These are phyloP conservation scores for Penicillium verrucosum DNA, from an alignment of 2,329 filamentous ascomycete genomes.

Conservation along the genomic window DNA sequence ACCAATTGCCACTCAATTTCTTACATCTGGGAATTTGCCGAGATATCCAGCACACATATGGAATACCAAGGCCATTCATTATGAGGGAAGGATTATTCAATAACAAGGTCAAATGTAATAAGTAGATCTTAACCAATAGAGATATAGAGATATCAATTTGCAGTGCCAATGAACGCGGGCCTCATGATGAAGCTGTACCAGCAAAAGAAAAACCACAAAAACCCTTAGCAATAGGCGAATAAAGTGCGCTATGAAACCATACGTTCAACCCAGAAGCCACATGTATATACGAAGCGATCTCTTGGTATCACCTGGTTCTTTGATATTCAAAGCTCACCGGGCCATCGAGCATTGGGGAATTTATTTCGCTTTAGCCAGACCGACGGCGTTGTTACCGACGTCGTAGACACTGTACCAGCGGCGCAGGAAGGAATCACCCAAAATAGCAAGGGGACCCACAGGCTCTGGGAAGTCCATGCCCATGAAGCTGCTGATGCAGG, in stretches of 20 bases:
- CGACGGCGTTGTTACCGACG: slow-evolving; percentile 81
- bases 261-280: slow-evolving; percentile 9
- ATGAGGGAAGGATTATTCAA: slow-evolving; percentile 4
- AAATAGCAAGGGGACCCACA: slow-evolving; percentile 86
- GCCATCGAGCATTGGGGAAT: slow-evolving; percentile 9
- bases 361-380: slow-evolving; percentile 80
- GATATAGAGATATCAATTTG: slow-evolving; percentile 14
- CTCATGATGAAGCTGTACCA: slow-evolving; percentile 4
- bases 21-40: neutral
- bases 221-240: slow-evolving; percentile 11
- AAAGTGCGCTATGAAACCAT: slow-evolving; percentile 9
- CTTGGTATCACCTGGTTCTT: slow-evolving; percentile 8
- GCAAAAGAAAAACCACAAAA: slow-evolving; percentile 11
- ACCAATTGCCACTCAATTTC: neutral
- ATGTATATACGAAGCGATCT: slow-evolving; percentile 20
- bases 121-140: slow-evolving; percentile 14
- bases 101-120: slow-evolving; percentile 11
- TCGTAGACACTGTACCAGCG: slow-evolving; percentile 87
- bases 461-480: slow-evolving; percentile 88
- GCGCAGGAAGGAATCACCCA: slow-evolving; percentile 65
- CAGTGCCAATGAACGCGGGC: slow-evolving; percentile 6
- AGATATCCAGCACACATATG: neutral
- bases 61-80: neutral
- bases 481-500: slow-evolving; percentile 96
- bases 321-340: slow-evolving; percentile 13